Conservation (phyloP, 352 stramenopile species). For the Phytophthora hybrid region DNA sequence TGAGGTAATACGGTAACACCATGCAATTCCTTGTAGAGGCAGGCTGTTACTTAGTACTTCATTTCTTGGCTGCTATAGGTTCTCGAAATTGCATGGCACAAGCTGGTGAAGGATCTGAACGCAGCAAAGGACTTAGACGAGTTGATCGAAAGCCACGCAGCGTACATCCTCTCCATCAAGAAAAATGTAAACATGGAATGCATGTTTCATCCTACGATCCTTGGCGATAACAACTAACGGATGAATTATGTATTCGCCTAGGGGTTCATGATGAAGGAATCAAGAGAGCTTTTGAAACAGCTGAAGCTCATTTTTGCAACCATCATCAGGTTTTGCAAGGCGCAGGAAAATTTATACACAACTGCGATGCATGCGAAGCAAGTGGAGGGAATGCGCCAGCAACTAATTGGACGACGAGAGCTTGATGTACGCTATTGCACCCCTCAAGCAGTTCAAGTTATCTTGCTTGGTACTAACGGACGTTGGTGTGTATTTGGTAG, state of each 20-base stretch:
- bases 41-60: neutral
- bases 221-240: conserved; percentile 6
- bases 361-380: conserved; percentile 78
- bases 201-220: neutral
- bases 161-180: conserved; percentile 94
- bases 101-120: conserved; percentile 91
- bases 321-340: conserved; percentile 87
- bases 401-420: conserved; percentile 58
- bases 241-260: conserved; percentile 32
- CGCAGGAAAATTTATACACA: conserved; percentile 85
- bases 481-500: conserved; percentile 30
- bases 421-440: conserved; percentile 41
- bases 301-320: conserved; percentile 85
- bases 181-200: conserved; percentile 65
- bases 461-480: neutral
- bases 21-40: neutral
- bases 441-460: neutral
- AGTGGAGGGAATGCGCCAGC: conserved; percentile 59
- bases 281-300: conserved; percentile 72
- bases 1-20: conserved; percentile 65
- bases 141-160: conserved; percentile 95
- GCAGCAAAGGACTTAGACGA: conserved; percentile 94
- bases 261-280: conserved; percentile 88
- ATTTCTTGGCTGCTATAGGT: conserved; percentile 50
- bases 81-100: conserved; percentile 94